Base-by-base conservation (phyloP, 139 green algal genomes). In the Tetradesmus lagerheimii region DNA sequence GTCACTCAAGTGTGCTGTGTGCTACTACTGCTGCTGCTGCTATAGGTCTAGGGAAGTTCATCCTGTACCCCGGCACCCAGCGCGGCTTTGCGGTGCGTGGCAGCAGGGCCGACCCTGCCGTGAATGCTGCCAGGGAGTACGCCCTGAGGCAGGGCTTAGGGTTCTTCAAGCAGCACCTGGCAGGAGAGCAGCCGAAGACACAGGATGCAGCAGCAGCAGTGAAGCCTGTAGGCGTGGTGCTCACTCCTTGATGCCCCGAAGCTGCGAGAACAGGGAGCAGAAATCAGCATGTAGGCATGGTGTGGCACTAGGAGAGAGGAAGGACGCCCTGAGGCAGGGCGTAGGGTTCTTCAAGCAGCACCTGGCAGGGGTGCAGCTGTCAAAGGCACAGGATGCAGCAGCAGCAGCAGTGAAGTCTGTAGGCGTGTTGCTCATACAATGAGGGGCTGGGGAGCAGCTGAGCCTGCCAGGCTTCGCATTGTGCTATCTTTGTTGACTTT, bases 41-140 rank as follows among this genome's bases (percentile, higher is more conserved):
- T 62, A 23, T 62, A 62, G 47, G 47, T 62, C 47, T 62, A 14
- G 47, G 47, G 1, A 62, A 14, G 47, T 62, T 62, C 8, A 62
- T 62, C 12, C 47, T 62, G 8, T 62, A 62, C 47, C 47, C 47
- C 47, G 82, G 82, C 34, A 87, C 82, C 20, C 29, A 78, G 47
- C 82, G 79, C 15, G 82, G 82, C 50, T 87, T 87, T 57, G 82
- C 82, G 27, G 82, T 87, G 82, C 16, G 82, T 11, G 82, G 82
- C 82, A 79, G 53, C 82, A 87, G 57, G 47, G 16, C 23, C 25
- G 50, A 77, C 34, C 82, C 82, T 27, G n/a, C 20, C 53, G 82
- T 87, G 2, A 79, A 77, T 47, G 57, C 53, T 37, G 82, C 82
- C 31, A 47, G 82, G 57, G 50, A 87, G 38, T 53, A 76, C 38